Evolutionary conservation across 2,329 filamentous ascomycete genomes (phyloP).

Genomic region (Aspergillus pseudonomiae): DNA sequence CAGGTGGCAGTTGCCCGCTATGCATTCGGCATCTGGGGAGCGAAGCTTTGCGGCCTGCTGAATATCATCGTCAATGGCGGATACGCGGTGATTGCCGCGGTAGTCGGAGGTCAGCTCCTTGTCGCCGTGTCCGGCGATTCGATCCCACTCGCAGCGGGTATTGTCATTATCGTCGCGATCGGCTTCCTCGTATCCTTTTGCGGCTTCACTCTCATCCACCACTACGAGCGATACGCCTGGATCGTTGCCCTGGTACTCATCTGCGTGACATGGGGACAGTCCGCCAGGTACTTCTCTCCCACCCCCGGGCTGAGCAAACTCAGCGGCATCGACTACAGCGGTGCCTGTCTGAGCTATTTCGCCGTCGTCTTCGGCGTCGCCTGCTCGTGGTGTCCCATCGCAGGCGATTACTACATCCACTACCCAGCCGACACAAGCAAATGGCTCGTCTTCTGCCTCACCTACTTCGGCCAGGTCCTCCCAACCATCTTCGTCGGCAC

Average conservation of each 20-base stretch:
- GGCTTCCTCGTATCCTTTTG: conserved; percentile 1
- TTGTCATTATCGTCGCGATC: conserved; percentile 21
- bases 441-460: conserved; percentile 9
- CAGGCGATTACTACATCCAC: conserved; percentile 9
- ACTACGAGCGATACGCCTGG: conserved; percentile 33
- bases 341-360: conserved; percentile 39
- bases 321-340: conserved; percentile 20
- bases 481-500: conserved; percentile 5
- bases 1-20: conserved; percentile 32
- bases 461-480: conserved; percentile 2
- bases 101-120: conserved; percentile 28
- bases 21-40: conserved; percentile 32
- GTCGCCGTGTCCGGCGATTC: conserved; percentile 27
- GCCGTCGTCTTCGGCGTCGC: conserved; percentile 32
- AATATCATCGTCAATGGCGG: conserved; percentile 32
- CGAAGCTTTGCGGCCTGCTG: conserved; percentile 30
- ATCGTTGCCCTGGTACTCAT: conserved; percentile 29
- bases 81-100: conserved; percentile 26
- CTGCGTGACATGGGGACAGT: conserved; percentile 18
- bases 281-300: conserved; percentile 18
- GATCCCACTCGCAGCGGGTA: conserved; percentile 28
- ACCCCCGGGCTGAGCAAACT: conserved; percentile 4
- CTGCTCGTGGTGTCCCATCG: conserved; percentile 6
- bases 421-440: conserved; percentile 1
- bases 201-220: conserved; percentile 12